Conservation (phyloP, 306 rosid genomes). For the Casuarina glauca region DNA sequence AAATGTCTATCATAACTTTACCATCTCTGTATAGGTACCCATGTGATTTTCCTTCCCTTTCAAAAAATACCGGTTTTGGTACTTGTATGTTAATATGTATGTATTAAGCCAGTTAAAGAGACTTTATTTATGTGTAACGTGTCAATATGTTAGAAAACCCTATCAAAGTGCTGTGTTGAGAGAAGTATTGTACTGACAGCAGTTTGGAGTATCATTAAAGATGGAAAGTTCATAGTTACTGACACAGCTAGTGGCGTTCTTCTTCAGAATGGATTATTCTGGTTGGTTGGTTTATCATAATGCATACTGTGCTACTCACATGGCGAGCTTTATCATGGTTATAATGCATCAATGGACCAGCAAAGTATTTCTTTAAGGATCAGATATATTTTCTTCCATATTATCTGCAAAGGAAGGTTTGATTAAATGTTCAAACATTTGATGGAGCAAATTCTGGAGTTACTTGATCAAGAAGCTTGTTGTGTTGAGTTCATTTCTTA, state of each 20-base stretch:
- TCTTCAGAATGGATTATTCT: conserved; percentile 50
- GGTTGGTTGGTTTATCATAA: conserved; percentile 46
- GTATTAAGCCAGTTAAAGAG: conserved; percentile 28
- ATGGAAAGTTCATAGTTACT: conserved; percentile 15
- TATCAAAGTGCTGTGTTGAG: conserved; percentile 40
- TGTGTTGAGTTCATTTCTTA: conserved; percentile 40
- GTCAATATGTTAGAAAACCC: conserved; percentile 23
- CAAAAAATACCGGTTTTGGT: conserved; percentile 26
- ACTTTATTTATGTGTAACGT: conserved; percentile 30
- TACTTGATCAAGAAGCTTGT: conserved; percentile 38
- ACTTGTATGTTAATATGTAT: conserved; percentile 28
- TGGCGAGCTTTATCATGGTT: conserved; percentile 41
- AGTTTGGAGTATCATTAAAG: conserved; percentile 34
- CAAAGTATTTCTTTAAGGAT: conserved; percentile 38
- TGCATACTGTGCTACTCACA: conserved; percentile 40
- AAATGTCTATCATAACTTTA: too few relatives aligned
- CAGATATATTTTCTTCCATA: conserved; percentile 36
- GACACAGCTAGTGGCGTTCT: conserved; percentile 9
- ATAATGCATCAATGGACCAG: conserved; percentile 39
- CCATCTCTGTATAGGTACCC: too few relatives aligned
- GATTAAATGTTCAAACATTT: conserved; percentile 32
- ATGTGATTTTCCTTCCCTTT: neutral
- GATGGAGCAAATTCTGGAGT: conserved; percentile 32
- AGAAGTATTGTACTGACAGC: conserved; percentile 37
- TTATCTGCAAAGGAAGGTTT: conserved; percentile 35